phyloP scores from a whole-genome alignment of 768 basidiomycete genomes.

The Leccinum truebloodii region DNA sequence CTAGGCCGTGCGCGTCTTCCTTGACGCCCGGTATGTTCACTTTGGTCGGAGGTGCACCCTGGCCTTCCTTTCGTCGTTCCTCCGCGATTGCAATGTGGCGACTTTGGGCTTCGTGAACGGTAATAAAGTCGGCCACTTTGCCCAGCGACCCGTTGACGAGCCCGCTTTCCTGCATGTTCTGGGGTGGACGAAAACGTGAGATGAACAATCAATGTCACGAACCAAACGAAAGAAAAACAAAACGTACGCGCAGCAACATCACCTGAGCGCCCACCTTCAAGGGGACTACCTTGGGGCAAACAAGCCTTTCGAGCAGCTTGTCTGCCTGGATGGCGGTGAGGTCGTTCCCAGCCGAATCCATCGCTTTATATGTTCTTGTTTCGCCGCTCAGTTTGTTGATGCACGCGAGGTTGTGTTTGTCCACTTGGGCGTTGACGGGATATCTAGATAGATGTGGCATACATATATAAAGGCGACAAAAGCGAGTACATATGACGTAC shows the following conservation, averaged over 20 bases:
- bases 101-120: slow-evolving; percentile 30
- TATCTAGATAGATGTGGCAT: slow-evolving; percentile 18
- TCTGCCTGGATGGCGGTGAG: slow-evolving; percentile 33
- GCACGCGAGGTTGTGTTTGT: slow-evolving; percentile 24
- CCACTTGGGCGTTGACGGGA: slow-evolving; percentile 31
- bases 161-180: slow-evolving; percentile 35
- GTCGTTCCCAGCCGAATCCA: slow-evolving; percentile 43
- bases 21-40: slow-evolving; percentile 5
- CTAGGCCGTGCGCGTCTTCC: slow-evolving; percentile 10
- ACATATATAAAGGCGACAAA: fast-evolving
- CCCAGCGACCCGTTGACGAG: slow-evolving; percentile 93
- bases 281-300: slow-evolving; percentile 47
- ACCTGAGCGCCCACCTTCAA: slow-evolving; percentile 77
- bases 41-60: neutral
- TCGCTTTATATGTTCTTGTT: slow-evolving; percentile 37
- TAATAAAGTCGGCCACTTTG: slow-evolving; percentile 48
- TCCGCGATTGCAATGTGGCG: slow-evolving; percentile 32
- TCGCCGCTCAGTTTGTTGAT: slow-evolving; percentile 29
- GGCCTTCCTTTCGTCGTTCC: slow-evolving; percentile 21
- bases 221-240: too few species aligned
- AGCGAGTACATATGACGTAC: slow-evolving; percentile 42
- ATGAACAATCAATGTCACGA: too few species aligned
- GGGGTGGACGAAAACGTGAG: neutral
- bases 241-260: slow-evolving; percentile 53
- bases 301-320: slow-evolving; percentile 45